Evolutionary conservation across 345 rosid genomes (phyloP).

Genomic region (Cardamine resedifolia): DNA sequence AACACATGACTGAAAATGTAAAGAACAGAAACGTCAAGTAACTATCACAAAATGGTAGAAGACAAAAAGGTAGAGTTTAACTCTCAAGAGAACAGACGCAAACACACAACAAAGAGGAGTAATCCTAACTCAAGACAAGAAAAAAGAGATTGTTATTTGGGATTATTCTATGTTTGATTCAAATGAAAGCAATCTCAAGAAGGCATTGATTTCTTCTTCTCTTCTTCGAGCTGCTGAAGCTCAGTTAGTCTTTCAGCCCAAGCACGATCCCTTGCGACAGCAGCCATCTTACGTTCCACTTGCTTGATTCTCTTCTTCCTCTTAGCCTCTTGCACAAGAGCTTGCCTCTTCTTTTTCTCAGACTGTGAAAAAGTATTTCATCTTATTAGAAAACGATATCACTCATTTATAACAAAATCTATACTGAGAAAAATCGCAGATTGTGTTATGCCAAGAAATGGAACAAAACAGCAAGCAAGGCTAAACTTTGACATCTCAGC

Average conservation of each 20-base stretch:
- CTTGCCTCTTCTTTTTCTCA: constrained; percentile 94
- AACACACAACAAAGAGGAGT: not conserved
- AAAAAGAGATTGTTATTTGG: constrained; percentile 1
- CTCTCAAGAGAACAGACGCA: not conserved
- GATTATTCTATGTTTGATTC: constrained; percentile 17
- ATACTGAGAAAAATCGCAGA: not conserved
- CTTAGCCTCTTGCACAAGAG: constrained; percentile 74
- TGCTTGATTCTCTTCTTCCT: constrained; percentile 60
- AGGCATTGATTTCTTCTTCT: constrained; percentile 63
- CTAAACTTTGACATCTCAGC: not conserved
- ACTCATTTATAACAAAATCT: not conserved
- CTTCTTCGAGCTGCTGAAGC: constrained; percentile 73
- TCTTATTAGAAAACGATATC: not conserved
- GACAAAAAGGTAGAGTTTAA: not conserved
- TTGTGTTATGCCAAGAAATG: not conserved
- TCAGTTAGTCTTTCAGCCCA: constrained; percentile 78
- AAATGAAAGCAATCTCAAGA: constrained; percentile 38
- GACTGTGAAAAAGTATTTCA: constrained; percentile 46
- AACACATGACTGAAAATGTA: constrained; percentile 5
- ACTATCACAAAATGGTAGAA: not conserved
- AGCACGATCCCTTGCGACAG: constrained; percentile 86
- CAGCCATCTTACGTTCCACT: constrained; percentile 81
- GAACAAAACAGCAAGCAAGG: constrained; percentile 16
- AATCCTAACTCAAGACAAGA: not conserved
- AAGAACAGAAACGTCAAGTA: constrained; percentile 24